Conservation (phyloP, 139 green algal genomes). For the Volvox africanus region DNA sequence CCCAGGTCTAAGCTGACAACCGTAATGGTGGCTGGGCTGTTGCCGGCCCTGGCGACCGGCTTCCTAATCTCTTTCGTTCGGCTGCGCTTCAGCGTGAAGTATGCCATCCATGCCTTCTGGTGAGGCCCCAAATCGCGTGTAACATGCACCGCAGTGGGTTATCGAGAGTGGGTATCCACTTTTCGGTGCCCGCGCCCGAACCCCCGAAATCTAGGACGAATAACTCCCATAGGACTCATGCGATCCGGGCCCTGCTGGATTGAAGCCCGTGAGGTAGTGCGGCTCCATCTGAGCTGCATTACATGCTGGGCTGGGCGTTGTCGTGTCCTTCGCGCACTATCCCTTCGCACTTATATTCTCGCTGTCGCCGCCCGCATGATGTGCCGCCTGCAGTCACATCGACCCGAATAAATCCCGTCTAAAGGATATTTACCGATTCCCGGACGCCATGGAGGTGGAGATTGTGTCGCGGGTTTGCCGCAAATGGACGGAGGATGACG, state of each 20-base stretch:
- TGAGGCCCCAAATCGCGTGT: background rate
- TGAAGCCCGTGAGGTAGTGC: no score
- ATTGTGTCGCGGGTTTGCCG: slow-evolving; percentile 57
- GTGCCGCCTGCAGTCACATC: slow-evolving; percentile 15
- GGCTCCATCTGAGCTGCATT: no score
- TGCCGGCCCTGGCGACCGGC: background rate
- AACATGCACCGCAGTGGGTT: no score
- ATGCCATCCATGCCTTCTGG: slow-evolving; percentile 48
- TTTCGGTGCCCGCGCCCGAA: no score
- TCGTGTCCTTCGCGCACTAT: no score
- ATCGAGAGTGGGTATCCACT: no score
- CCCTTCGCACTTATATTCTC: background rate
- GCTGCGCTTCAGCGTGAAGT: slow-evolving; percentile 13
- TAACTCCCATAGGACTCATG: no score
- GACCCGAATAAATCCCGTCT: slow-evolving; percentile 34
- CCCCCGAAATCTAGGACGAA: no score
- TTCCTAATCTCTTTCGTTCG: slow-evolving; percentile 36
- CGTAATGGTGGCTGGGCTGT: slow-evolving; percentile 27
- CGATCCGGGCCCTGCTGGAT: no score
- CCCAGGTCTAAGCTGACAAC: slow-evolving; percentile 29
- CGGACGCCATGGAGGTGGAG: slow-evolving; percentile 61
- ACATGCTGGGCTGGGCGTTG: no score
- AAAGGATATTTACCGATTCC: slow-evolving; percentile 62
- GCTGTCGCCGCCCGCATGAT: no score
- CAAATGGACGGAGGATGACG: slow-evolving; percentile 62